phyloP scores from a whole-genome alignment of 108 stramenopile genomes.

The Cylindrotheca closterium region DNA sequence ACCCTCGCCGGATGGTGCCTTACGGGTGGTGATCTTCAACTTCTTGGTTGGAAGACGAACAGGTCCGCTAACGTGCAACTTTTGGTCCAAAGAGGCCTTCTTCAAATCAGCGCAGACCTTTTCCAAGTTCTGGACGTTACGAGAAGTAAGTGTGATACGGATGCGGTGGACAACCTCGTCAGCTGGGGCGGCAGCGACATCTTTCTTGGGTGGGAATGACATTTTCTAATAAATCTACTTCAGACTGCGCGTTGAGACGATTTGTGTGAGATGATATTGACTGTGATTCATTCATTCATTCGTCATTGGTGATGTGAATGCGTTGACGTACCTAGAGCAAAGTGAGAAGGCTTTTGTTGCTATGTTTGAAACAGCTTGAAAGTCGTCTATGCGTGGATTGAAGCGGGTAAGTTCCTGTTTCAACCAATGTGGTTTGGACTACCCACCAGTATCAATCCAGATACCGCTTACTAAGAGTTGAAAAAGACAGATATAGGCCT shows the following conservation, averaged over 20 bases:
- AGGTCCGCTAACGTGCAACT: constrained; percentile 94
- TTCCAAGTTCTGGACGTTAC: constrained; percentile 97
- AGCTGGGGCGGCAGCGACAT: constrained; percentile 52
- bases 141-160: constrained; percentile 98
- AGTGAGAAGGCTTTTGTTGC: constrained; percentile 51
- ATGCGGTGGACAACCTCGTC: constrained; percentile 90
- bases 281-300: neutral
- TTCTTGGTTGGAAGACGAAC: constrained; percentile 99
- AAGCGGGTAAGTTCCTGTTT: neutral
- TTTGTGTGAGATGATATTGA: neutral
- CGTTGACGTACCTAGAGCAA: constrained; percentile 51
- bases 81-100: constrained; percentile 90
- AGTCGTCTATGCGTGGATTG: neutral
- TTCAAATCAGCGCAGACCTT: constrained; percentile 99
- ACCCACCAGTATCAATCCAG: too few species aligned
- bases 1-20: constrained; percentile 99
- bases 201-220: constrained; percentile 79
- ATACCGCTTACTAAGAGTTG: too few species aligned
- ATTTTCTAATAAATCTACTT: constrained; percentile 48
- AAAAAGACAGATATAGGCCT: too few species aligned
- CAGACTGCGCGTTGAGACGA: constrained; percentile 33
- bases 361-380: constrained; percentile 19
- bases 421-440: too few species aligned
- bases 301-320: neutral
- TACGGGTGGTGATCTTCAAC: constrained; percentile 96